Evolutionary conservation across 805 yeast genomes (phyloP), one percentile per base, ranked within the genome.

Genomic region (Saturnispora quitensis): DNA sequence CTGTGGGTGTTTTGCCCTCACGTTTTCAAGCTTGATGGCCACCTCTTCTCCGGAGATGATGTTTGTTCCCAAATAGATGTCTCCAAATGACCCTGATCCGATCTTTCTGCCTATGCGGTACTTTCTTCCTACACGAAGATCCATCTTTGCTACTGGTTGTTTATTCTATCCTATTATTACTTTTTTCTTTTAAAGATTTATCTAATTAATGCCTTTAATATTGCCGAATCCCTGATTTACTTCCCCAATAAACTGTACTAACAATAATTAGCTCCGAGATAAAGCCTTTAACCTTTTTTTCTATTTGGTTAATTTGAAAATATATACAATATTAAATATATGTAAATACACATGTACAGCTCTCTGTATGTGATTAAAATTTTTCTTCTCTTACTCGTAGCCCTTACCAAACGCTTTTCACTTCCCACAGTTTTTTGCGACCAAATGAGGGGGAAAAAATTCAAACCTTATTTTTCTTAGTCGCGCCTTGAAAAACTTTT

Each of bases 1-100:
- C 71, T 91, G 99, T 1, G 99, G 98, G 67, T 93, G 98, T 64
- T 89, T 87, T 2, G 98, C 96, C 53, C 84, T 76, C 50, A 86
- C 81, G 57, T 86, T 84, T 66, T 91, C 99, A 56, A 91, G 75
- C 68, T 91, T 91, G 74, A 91, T 91, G 58, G 98, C 99, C 50
- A 93, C 97, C 68, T 91, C 97, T 68, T 93, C 98, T 42, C 98
- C 97, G 42, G 95, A 86, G 47, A 91, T 88, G 68, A 93, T 81
- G 70, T 91, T 93, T 25, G 96, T 88, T 12, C 96, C 87, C 58
- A 89, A 76, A 69, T 93, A 93, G 60, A 91, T 93, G 66, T 93
- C 99, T 54, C 99, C 99, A 68, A 91, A 91, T 10, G 97, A 90
- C 18, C 99, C 99, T 40, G 93, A 83, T 20, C 99, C 99, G 62